Percentiles rank a stretch among this genome's conserved stretches.
Conservation (phyloP, 2,329 filamentous ascomycete species). For the Myriosclerotinia curreyana region DNA sequence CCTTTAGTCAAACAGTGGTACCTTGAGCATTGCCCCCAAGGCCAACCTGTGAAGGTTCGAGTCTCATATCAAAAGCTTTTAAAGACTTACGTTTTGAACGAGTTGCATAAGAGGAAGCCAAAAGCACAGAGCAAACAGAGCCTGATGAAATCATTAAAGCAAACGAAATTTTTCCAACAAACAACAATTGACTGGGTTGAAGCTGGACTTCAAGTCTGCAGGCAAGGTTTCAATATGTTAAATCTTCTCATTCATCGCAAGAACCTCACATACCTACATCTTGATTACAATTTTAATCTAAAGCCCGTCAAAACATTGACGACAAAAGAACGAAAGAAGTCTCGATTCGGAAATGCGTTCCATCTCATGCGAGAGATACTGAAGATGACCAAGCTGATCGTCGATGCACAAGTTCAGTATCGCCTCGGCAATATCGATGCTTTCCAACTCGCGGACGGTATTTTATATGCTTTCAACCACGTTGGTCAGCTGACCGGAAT, state of each 20-base stretch:
- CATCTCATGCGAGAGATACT: constrained; percentile 98
- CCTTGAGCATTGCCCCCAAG: constrained; percentile 86
- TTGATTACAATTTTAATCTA: constrained; percentile 99
- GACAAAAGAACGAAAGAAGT: constrained; percentile 99
- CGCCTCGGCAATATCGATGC: constrained; percentile 96
- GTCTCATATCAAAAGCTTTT: constrained; percentile 98
- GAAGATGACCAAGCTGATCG: constrained; percentile 92
- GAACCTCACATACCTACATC: constrained; percentile 95
- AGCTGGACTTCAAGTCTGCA: constrained; percentile 94
- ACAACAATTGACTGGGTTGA: constrained; percentile 99
- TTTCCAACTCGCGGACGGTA: constrained; percentile 96
- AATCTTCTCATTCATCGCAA: constrained; percentile 97
- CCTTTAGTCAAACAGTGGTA: constrained; percentile 98
- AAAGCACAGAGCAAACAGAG: constrained; percentile 97
- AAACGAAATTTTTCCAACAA: constrained; percentile 99
- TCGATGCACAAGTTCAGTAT: constrained; percentile 98
- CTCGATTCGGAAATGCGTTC: constrained; percentile 97
- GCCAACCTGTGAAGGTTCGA: constrained; percentile 92
- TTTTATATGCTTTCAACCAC: constrained; percentile 99
- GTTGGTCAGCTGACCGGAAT: constrained; percentile 97
- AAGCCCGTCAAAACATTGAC: constrained; percentile 99
- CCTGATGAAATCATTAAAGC: constrained; percentile 81
- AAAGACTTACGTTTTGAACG: constrained; percentile 94
- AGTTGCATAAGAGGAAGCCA: constrained; percentile 91
- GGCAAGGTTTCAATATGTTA: constrained; percentile 98